Percentiles rank a stretch among this genome's conserved stretches.
Conservation (phyloP, 2,329 filamentous ascomycete genomes). For the Lachnellula hyalina region DNA sequence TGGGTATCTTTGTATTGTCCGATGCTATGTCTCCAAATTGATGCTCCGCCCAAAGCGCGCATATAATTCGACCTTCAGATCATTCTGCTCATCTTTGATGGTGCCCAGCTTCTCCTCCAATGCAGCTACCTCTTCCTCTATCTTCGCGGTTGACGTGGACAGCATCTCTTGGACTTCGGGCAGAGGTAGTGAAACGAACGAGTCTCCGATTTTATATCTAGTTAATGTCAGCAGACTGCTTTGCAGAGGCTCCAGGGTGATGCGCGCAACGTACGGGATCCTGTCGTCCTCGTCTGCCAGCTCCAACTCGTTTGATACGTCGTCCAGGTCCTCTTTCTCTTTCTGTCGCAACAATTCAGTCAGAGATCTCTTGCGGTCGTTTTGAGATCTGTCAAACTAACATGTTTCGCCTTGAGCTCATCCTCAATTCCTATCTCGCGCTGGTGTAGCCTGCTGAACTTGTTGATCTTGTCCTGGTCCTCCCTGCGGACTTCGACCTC, state of each 20-base stretch:
- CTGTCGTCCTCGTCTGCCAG: constrained; percentile 92
- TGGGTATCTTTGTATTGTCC: constrained; percentile 22
- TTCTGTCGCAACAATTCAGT: constrained; percentile 56
- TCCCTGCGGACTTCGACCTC: constrained; percentile 93
- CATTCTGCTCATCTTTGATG: constrained; percentile 79
- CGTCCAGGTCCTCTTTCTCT: constrained; percentile 96
- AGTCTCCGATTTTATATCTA: constrained; percentile 95
- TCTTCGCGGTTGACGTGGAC: constrained; percentile 59
- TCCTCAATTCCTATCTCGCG: constrained; percentile 75
- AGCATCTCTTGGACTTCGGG: constrained; percentile 85
- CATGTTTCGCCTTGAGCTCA: constrained; percentile 72
- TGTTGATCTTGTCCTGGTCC: constrained; percentile 98
- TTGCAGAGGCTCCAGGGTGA: not conserved
- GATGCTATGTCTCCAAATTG: constrained; percentile 77
- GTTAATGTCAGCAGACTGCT: constrained; percentile 6
- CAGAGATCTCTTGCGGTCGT: constrained; percentile 5
- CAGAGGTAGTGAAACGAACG: constrained; percentile 83
- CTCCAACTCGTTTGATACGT: constrained; percentile 85
- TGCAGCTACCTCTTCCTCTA: constrained; percentile 69
- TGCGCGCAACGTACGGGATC: constrained; percentile 61
- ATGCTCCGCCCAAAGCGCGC: constrained; percentile 94
- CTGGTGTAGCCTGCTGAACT: constrained; percentile 90
- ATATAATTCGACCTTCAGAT: constrained; percentile 88
- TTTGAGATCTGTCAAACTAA: constrained; percentile 36
- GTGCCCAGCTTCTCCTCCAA: constrained; percentile 72